phyloP scores from a whole-genome alignment of 495 filamentous ascomycete species.

The Penicillium taxi region DNA sequence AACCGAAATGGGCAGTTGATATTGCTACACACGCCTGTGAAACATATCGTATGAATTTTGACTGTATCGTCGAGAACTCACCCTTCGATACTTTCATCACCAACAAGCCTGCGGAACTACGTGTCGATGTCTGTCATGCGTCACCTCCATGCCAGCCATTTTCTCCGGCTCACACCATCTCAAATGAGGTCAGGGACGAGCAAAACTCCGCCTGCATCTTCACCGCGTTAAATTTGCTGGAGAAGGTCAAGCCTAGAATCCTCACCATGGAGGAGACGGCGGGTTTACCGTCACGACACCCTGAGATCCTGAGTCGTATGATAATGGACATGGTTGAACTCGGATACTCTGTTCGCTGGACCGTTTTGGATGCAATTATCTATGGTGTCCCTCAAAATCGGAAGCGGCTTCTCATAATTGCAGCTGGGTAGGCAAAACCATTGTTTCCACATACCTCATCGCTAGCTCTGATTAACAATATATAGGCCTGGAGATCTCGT shows the following conservation, averaged over 20 bases:
- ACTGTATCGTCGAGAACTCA: slow-evolving; percentile 12
- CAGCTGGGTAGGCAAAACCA: slow-evolving; percentile 52
- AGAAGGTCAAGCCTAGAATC: slow-evolving; percentile 55
- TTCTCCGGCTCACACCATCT: slow-evolving; percentile 65
- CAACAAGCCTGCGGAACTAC: slow-evolving; percentile 18
- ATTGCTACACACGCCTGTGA: slow-evolving; percentile 43
- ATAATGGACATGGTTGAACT: slow-evolving; percentile 55
- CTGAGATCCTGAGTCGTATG: slow-evolving; percentile 49
- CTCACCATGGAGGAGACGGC: slow-evolving; percentile 82
- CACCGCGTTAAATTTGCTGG: slow-evolving; percentile 51
- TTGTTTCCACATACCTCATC: neutral
- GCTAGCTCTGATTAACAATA: slow-evolving; percentile 9
- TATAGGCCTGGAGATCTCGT: slow-evolving; percentile 65
- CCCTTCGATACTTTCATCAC: slow-evolving; percentile 24
- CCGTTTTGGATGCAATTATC: slow-evolving; percentile 42
- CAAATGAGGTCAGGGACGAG: slow-evolving; percentile 56
- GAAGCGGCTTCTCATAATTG: slow-evolving; percentile 66
- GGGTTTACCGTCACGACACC: slow-evolving; percentile 47
- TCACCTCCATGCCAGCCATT: slow-evolving; percentile 82
- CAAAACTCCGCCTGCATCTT: slow-evolving; percentile 65
- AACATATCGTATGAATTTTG: slow-evolving; percentile 57
- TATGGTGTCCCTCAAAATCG: slow-evolving; percentile 57
- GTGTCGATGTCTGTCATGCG: slow-evolving; percentile 67
- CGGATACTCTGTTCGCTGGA: slow-evolving; percentile 63
- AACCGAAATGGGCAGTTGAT: slow-evolving; percentile 57